Conservation (phyloP, 352 stramenopile genomes). For the Phytopythium helicoides region DNA sequence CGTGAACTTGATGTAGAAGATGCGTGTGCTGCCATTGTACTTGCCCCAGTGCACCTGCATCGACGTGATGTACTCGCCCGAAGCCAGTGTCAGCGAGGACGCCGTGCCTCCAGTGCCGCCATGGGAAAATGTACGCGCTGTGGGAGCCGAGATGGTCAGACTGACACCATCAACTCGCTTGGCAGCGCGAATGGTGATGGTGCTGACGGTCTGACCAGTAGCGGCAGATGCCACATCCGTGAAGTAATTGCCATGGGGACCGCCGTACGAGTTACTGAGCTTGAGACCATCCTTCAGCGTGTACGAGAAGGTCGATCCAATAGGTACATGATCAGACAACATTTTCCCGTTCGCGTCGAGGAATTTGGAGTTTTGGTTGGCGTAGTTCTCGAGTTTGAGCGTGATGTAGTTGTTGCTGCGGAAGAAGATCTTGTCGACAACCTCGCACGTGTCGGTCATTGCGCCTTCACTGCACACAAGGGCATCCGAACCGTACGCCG, state of each 20-base stretch:
- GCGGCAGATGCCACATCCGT: constrained; percentile 30
- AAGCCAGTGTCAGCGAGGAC: constrained; percentile 30
- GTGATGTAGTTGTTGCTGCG: constrained; percentile 45
- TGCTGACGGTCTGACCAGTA: constrained; percentile 20
- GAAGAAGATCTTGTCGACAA: constrained; percentile 65
- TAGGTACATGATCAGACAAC: constrained; percentile 47
- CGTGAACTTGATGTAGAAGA: constrained; percentile 43
- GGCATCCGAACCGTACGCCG: constrained; percentile 27
- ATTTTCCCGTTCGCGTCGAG: constrained; percentile 24
- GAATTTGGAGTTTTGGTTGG: constrained; percentile 43
- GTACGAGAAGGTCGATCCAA: constrained; percentile 42
- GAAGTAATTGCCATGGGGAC: constrained; percentile 36
- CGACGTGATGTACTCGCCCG: constrained; percentile 39
- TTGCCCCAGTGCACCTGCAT: constrained; percentile 47
- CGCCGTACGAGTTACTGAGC: constrained; percentile 33
- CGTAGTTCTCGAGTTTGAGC: constrained; percentile 37
- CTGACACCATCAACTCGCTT: constrained; percentile 40
- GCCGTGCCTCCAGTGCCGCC: constrained; percentile 33
- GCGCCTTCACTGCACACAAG: constrained; percentile 29
- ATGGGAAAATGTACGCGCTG: constrained; percentile 22
- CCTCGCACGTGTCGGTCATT: constrained; percentile 42
- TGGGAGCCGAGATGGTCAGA: constrained; percentile 18
- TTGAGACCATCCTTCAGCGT: constrained; percentile 21
- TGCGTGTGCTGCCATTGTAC: constrained; percentile 28
- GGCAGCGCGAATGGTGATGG: constrained; percentile 26